Evolutionary conservation across 495 filamentous ascomycete species (phyloP), one percentile per base, ranked within the genome.

Genomic region (Penicillium pancosmium): DNA sequence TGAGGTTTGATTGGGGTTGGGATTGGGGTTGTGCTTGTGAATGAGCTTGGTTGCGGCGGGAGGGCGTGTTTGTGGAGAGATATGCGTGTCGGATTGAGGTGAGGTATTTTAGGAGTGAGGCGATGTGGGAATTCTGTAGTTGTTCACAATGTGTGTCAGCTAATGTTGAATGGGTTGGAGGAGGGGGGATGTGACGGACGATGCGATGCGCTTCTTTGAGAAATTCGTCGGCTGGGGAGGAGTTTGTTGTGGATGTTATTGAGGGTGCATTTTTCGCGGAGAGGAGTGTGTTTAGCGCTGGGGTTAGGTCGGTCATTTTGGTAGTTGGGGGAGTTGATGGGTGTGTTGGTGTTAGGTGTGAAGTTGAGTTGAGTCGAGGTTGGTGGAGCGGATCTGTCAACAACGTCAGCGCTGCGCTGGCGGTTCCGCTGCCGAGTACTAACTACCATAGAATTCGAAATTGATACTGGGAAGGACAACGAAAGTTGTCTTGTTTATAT

Each of bases 171-270:
- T 21, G 52, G 16, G n/a, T 13, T 5, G 41, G 41, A 18, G 5
- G 41, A 15, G 15, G 16, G 41, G 5, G 15, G 4, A 9, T 1
- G 41, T 7, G 16, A 67, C 86, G 68, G 75, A 95, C 94, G 65
- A 98, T 98, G 74, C 87, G 84, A 75, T 96, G 91, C 49, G 94
- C 94, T 78, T 98, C 95, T 73, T 94, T 93, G 34, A 98, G 81
- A 70, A 98, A 98, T 75, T 91, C 90, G 69, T 97, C 91, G 7
- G 81, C 67, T 50, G 72, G 71, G 2, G 21, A 51, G 12, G 27
- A 57, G 48, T 58, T 19, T 54, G 36, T 15, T 23, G 46, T 44
- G 9, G 43, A 8, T 10, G 54, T 33, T 5, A 55, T 56, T 12
- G 53, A 25, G 12, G 57, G 49, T 41, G 25, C 62, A 53, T 65